These are phyloP conservation scores for Elaeis oleifera DNA, from an alignment of 202 grass and related monocot species.

Conservation along the genomic window DNA sequence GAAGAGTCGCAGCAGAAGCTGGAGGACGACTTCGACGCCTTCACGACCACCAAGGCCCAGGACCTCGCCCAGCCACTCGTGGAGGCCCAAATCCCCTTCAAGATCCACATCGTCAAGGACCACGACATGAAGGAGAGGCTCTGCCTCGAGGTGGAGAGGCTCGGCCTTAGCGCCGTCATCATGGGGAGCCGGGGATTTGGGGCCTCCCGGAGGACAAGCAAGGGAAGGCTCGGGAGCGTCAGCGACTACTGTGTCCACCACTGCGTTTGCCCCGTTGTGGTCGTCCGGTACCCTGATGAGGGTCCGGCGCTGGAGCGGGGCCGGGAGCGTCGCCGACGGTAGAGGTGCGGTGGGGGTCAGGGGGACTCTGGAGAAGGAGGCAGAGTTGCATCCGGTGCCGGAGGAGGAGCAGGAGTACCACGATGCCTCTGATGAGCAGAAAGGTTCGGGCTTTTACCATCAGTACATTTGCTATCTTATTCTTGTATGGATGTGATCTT, in stretches of 20 bases:
- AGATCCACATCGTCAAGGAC: conserved; percentile 86
- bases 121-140: conserved; percentile 97
- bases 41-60: conserved; percentile 60
- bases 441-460: conserved; percentile 30
- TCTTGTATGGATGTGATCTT: no score
- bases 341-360: not conserved
- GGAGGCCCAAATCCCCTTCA: conserved; percentile 61
- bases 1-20: conserved; percentile 59
- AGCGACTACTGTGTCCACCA: conserved; percentile 95
- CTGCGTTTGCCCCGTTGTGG: conserved; percentile 82
- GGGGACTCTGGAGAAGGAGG: conserved; percentile 13
- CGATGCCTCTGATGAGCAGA: conserved; percentile 70
- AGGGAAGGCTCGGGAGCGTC: conserved; percentile 75
- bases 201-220: conserved; percentile 42
- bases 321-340: not conserved
- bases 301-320: conserved; percentile 17
- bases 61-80: conserved; percentile 59
- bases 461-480: no score
- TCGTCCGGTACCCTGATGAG: conserved; percentile 61
- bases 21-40: conserved; percentile 69
- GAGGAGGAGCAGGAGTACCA: conserved; percentile 82
- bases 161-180: conserved; percentile 73
- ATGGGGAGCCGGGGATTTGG: conserved; percentile 92
- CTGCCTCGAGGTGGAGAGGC: conserved; percentile 89
- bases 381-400: conserved; percentile 57